Evolutionary conservation across 805 yeast genomes (phyloP).

Genomic region (Monosporozyma unispora): DNA sequence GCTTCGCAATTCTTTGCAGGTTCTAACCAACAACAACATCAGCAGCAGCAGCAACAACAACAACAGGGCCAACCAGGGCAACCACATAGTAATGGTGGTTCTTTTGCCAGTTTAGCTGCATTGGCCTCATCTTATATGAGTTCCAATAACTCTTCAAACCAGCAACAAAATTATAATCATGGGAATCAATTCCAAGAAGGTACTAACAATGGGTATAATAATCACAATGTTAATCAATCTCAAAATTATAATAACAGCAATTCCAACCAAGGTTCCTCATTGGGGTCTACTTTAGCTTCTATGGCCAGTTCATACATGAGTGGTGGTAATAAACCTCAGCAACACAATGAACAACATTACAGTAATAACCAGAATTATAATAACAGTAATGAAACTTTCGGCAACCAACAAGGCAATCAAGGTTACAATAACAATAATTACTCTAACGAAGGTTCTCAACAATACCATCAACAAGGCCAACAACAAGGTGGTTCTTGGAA

Average conservation of each 20-base stretch:
- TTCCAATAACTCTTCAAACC: background rate
- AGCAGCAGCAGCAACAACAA: conserved; percentile 4
- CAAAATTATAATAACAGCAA: background rate
- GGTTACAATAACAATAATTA: background rate
- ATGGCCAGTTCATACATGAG: conserved; percentile 15
- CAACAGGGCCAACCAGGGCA: background rate
- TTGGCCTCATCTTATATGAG: conserved; percentile 14
- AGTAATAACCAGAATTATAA: background rate
- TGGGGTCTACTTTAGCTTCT: conserved; percentile 13
- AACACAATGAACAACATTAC: background rate
- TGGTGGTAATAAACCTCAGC: conserved; percentile 5
- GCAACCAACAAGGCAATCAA: background rate
- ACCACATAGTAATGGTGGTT: conserved; percentile 7
- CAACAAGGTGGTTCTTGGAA: conserved; percentile 1
- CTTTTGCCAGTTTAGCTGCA: conserved; percentile 15
- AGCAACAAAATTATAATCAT: background rate
- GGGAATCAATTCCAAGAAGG: background rate
- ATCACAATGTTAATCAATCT: background rate
- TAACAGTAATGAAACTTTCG: background rate
- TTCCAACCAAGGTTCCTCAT: conserved; percentile 5
- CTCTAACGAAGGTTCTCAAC: background rate
- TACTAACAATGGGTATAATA: background rate
- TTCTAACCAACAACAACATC: conserved; percentile 7
- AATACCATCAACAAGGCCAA: conserved; percentile 2
- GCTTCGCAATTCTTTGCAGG: conserved; percentile 22